Conservation (phyloP, 2,329 filamentous ascomycete genomes). For the Phoma sp. region DNA sequence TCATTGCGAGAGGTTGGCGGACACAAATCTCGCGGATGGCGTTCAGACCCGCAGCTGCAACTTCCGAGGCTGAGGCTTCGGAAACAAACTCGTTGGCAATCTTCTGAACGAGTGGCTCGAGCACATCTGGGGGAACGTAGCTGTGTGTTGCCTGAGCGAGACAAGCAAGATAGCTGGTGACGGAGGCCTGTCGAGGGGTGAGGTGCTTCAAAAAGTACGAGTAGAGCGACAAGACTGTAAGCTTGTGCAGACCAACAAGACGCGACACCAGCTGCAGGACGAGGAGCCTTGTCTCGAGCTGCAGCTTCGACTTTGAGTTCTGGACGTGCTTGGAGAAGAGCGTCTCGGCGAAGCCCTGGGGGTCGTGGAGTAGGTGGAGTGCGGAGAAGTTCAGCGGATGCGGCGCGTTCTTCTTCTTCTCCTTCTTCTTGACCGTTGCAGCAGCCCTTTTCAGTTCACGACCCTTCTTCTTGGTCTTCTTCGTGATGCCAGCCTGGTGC, state of each 20-base stretch:
- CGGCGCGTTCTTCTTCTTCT: constrained; percentile 86
- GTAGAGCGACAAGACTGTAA: constrained; percentile 88
- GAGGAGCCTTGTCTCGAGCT: constrained; percentile 87
- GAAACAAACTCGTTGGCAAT: constrained; percentile 99
- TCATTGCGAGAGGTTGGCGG: constrained; percentile 94
- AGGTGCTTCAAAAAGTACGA: constrained; percentile 94
- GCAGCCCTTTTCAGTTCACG: constrained; percentile 81
- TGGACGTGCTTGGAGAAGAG: constrained; percentile 92
- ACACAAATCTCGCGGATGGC: constrained; percentile 93
- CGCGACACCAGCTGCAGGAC: constrained; percentile 90
- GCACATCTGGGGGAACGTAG: constrained; percentile 86
- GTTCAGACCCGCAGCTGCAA: constrained; percentile 90
- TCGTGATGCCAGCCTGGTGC: constrained; percentile 90
- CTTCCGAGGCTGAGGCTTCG: constrained; percentile 88
- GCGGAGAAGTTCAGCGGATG: constrained; percentile 95
- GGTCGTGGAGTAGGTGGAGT: constrained; percentile 89
- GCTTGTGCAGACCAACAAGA: constrained; percentile 88
- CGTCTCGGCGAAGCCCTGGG: constrained; percentile 89
- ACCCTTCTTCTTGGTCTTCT: constrained; percentile 90
- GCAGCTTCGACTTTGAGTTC: constrained; percentile 81
- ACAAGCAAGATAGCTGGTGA: constrained; percentile 91
- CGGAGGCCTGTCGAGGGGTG: constrained; percentile 83
- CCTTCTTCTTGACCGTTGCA: constrained; percentile 77
- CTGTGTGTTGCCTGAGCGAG: constrained; percentile 91
- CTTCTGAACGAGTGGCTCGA: constrained; percentile 90